phyloP scores from a whole-genome alignment of 2,329 filamentous ascomycete genomes.

The Colletotrichum euphorbiae region DNA sequence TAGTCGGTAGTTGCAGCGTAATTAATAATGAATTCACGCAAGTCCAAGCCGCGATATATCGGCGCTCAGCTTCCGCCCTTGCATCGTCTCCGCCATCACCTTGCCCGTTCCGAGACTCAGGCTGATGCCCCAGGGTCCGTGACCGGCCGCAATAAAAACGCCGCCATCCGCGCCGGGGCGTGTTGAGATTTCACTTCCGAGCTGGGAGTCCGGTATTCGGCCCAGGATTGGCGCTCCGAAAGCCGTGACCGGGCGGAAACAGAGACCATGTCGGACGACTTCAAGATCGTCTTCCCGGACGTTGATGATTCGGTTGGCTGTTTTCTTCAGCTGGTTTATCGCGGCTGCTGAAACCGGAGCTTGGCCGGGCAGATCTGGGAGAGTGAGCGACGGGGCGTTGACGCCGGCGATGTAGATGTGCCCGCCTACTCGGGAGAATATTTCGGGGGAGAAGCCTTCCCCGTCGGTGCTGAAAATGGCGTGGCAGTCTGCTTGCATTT shows the following conservation, averaged over 20 bases:
- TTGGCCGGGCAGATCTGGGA: slow-evolving; percentile 68
- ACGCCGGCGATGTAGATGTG: slow-evolving; percentile 81
- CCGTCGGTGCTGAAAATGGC: slow-evolving; percentile 74
- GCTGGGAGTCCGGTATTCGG: slow-evolving; percentile 64
- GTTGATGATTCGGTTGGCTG: slow-evolving; percentile 62
- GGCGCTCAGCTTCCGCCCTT: slow-evolving; percentile 67
- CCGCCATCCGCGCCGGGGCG: slow-evolving; percentile 62
- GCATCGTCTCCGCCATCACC: slow-evolving; percentile 77
- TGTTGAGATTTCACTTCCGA: slow-evolving; percentile 62
- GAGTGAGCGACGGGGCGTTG: slow-evolving; percentile 69
- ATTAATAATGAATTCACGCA: neutral
- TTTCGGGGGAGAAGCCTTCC: slow-evolving; percentile 73
- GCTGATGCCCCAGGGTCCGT: slow-evolving; percentile 81
- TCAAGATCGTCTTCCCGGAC: slow-evolving; percentile 65
- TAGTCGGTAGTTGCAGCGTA: neutral
- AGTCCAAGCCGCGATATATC: slow-evolving; percentile 65
- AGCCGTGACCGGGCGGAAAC: slow-evolving; percentile 77
- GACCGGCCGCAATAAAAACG: slow-evolving; percentile 77
- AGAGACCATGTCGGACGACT: slow-evolving; percentile 73
- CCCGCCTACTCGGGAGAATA: slow-evolving; percentile 74
- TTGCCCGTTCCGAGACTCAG: slow-evolving; percentile 75
- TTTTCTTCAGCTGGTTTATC: slow-evolving; percentile 61
- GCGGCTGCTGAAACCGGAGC: slow-evolving; percentile 55
- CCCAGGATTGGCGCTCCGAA: slow-evolving; percentile 73
- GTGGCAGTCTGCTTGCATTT: slow-evolving; percentile 66